These are phyloP conservation scores for Hypoxylon sp. DNA, from an alignment of 2,329 filamentous ascomycete species.

Conservation along the genomic window DNA sequence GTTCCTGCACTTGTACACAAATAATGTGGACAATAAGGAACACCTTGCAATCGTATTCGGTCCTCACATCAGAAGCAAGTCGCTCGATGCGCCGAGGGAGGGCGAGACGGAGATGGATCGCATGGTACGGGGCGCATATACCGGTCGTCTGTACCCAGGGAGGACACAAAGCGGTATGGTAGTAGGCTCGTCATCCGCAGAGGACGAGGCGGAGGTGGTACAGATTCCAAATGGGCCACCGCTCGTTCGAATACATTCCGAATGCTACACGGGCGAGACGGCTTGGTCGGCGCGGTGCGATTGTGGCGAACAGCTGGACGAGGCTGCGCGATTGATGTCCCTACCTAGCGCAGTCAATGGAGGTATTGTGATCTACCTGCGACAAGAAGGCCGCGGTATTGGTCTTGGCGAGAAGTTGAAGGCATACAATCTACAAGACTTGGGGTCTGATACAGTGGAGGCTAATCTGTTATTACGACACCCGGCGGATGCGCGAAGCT, in stretches of 20 bases:
- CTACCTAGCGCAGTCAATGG: constrained; percentile 69
- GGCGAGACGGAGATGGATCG: constrained; percentile 88
- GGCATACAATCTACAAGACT: constrained; percentile 95
- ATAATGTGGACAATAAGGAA: constrained; percentile 93
- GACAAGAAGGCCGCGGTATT: constrained; percentile 95
- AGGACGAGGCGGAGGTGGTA: constrained; percentile 22
- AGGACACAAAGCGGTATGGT: constrained; percentile 76
- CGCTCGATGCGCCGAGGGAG: constrained; percentile 73
- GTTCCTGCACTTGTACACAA: constrained; percentile 95
- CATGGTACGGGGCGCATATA: constrained; percentile 94
- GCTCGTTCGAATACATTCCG: constrained; percentile 93
- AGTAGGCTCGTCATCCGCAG: constrained; percentile 45
- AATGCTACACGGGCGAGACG: constrained; percentile 98
- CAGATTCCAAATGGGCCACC: constrained; percentile 57
- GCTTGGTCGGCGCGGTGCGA: constrained; percentile 98
- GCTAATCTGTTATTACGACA: constrained; percentile 91
- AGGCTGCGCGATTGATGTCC: constrained; percentile 93
- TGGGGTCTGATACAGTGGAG: constrained; percentile 97
- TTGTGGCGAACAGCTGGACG: constrained; percentile 96
- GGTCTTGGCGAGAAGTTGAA: constrained; percentile 95
- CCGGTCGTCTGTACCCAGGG: constrained; percentile 85
- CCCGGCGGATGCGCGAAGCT: constrained; percentile 92
- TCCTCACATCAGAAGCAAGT: constrained; percentile 77
- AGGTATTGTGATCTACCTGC: constrained; percentile 93
- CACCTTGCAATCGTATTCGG: constrained; percentile 98